Evolutionary conservation across 176 grass and related monocot species (phyloP).

Genomic region (Dendrocalamus sinicus): DNA sequence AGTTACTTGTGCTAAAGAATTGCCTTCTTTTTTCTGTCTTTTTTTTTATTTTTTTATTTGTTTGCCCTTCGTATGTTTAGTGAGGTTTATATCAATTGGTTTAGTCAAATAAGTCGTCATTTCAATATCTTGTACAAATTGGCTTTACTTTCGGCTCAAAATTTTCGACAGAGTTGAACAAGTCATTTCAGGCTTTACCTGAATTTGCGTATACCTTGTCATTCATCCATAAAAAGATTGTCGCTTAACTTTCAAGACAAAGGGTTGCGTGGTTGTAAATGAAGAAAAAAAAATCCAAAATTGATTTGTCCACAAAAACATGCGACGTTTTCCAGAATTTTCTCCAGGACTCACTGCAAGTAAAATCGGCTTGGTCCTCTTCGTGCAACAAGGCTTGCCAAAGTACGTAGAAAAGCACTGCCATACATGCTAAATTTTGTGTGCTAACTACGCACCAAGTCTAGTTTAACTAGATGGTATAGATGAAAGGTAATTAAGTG

Average conservation of each 20-base stretch:
- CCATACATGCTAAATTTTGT: not conserved
- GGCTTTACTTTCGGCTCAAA: not conserved
- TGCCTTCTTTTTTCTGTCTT: not conserved
- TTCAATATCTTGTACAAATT: not conserved
- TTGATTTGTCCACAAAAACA: not conserved
- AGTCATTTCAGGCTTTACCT: too few relatives aligned
- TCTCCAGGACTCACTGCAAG: not conserved
- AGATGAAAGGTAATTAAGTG: too few relatives aligned
- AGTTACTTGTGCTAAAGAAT: conserved; percentile 3
- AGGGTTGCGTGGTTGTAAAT: not conserved
- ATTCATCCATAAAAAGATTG: not conserved
- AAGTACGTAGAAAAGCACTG: not conserved
- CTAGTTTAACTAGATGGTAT: too few relatives aligned
- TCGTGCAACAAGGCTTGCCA: not conserved
- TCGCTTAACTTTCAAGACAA: not conserved
- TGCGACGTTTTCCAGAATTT: not conserved
- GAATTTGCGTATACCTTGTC: not conserved
- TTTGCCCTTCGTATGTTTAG: not conserved
- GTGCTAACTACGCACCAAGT: too few relatives aligned
- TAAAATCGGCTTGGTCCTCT: not conserved
- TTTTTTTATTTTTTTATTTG: not conserved
- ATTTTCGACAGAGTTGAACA: not conserved
- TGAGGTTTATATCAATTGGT: not conserved
- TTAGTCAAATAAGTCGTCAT: not conserved
- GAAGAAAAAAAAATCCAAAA: not conserved